Evolutionary conservation across 2,329 filamentous ascomycete genomes (phyloP).

Genomic region (Achaetomium macrosporum): DNA sequence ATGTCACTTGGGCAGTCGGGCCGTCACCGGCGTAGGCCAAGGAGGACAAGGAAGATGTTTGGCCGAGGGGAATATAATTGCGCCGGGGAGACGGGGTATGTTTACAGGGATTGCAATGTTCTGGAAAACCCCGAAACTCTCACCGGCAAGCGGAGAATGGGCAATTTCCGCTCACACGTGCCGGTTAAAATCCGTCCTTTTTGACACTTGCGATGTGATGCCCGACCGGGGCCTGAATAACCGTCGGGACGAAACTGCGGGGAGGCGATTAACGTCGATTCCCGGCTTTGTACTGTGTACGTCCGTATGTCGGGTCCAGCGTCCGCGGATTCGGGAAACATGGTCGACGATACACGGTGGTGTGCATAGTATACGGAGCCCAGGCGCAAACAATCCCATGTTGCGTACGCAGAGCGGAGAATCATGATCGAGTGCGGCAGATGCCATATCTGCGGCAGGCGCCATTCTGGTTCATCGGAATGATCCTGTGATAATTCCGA

Average conservation of each 20-base stretch:
- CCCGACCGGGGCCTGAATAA: constrained; percentile 7
- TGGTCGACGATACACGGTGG: background rate
- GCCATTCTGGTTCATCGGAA: background rate
- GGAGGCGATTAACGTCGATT: background rate
- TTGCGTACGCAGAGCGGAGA: too few species aligned
- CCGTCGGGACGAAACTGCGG: constrained; percentile 15
- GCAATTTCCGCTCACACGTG: constrained; percentile 1
- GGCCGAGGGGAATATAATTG: constrained; percentile 12
- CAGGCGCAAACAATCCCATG: too few species aligned
- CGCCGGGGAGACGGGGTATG: background rate
- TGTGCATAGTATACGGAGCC: too few species aligned
- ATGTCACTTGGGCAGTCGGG: constrained; percentile 11
- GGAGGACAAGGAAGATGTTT: constrained; percentile 8
- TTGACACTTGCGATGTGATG: constrained; percentile 11
- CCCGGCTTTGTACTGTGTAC: background rate
- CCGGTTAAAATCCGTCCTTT: constrained; percentile 10
- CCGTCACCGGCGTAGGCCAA: constrained; percentile 1
- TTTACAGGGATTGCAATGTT: constrained; percentile 9
- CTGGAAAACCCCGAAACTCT: constrained; percentile 10
- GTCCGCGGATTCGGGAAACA: background rate
- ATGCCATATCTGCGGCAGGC: background rate
- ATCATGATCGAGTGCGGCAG: too few species aligned
- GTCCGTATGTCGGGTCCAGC: too few species aligned
- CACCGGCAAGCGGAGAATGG: background rate
- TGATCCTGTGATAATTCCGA: background rate